Evolutionary conservation across 1,139 yeast genomes (phyloP), one percentile per base, ranked within the genome.

Genomic region (Suhomyces wounanorum): DNA sequence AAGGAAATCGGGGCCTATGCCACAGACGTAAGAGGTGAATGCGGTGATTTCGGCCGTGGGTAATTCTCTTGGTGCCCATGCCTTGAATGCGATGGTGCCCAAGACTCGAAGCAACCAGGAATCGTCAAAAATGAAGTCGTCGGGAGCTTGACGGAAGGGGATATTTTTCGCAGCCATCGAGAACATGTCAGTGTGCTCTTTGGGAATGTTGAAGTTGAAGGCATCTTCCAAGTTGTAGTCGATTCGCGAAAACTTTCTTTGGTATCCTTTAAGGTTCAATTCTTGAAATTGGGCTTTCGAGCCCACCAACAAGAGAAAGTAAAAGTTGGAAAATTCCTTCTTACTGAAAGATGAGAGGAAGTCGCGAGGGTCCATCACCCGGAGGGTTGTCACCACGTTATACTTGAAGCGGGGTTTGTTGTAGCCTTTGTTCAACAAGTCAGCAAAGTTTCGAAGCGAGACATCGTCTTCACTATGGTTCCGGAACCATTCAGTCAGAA

Each of bases 371-470:
- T 69, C 41, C 14, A 18, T 14, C 7, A 43, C 40, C 50, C 89
- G 67, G 1, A 73, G 64, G 0, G 80, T 67, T 5, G 59, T 56
- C 13, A 84, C 75, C 3, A 82, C 62, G 2, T 71, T 68, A 59
- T 65, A 84, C 55, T 72, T 74, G 59, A 55, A 68, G 50, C 78
- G 68, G 4, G 77, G 75, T 52, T 77, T 74, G 52, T 75, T 69
- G 58, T 82, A 83, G 0, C 83, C 82, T 47, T 70, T 70, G 60
- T 83, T 84, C 53, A 75, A 57, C 13, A 71, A 44, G 35, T 60
- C 52, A 28, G 58, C 50, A 23, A 71, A 52, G 9, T 54, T 57
- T 9, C 52, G 58, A 42, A 60, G 61, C 3, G 43, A 38, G 8
- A 31, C 40, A 2, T 30, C 40, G 35, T 41, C 37, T 36, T 41